A percentile compares a stretch with the other conserved stretches of the same genome.
These are phyloP conservation scores for Hansfordia pulvinata DNA, from an alignment of 2,329 filamentous ascomycete species.

Conservation along the genomic window DNA sequence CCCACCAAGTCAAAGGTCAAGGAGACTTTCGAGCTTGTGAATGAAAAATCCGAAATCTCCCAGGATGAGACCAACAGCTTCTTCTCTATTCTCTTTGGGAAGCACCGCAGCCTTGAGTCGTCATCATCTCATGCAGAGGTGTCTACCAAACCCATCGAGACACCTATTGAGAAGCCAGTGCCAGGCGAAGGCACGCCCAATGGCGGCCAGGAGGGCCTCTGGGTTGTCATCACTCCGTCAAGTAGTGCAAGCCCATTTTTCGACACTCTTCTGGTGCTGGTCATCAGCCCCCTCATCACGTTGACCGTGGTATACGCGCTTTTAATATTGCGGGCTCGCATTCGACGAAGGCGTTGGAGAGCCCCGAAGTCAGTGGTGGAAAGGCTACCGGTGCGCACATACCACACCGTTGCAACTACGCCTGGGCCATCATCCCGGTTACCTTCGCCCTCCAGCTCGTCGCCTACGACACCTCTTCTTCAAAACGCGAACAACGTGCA, in stretches of 20 bases:
- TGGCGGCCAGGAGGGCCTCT: slow-evolving; percentile 61
- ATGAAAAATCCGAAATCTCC: too few relatives aligned
- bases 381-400: slow-evolving; percentile 85
- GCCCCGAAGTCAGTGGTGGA: slow-evolving; percentile 97
- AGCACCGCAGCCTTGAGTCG: too few relatives aligned
- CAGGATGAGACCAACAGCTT: slow-evolving; percentile 20
- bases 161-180: slow-evolving; percentile 8
- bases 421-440: slow-evolving; percentile 43
- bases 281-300: slow-evolving; percentile 85
- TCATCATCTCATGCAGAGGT: too few relatives aligned
- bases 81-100: slow-evolving; percentile 35
- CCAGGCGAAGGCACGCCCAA: slow-evolving; percentile 16
- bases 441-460: slow-evolving; percentile 50
- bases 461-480: slow-evolving; percentile 69
- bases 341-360: slow-evolving; percentile 80
- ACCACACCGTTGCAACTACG: slow-evolving; percentile 65
- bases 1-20: slow-evolving; percentile 17
- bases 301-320: slow-evolving; percentile 86
- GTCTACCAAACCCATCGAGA: slow-evolving; percentile 11
- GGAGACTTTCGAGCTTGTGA: slow-evolving; percentile 13
- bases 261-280: slow-evolving; percentile 90
- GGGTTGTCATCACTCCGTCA: slow-evolving; percentile 91
- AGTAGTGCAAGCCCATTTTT: slow-evolving; percentile 87
- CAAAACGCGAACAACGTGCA: too few relatives aligned
- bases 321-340: slow-evolving; percentile 74